Evolutionary conservation across 768 basidiomycete genomes (phyloP), one percentile per base, ranked within the genome.

Genomic region (Candolleomyces aberdarensis): DNA sequence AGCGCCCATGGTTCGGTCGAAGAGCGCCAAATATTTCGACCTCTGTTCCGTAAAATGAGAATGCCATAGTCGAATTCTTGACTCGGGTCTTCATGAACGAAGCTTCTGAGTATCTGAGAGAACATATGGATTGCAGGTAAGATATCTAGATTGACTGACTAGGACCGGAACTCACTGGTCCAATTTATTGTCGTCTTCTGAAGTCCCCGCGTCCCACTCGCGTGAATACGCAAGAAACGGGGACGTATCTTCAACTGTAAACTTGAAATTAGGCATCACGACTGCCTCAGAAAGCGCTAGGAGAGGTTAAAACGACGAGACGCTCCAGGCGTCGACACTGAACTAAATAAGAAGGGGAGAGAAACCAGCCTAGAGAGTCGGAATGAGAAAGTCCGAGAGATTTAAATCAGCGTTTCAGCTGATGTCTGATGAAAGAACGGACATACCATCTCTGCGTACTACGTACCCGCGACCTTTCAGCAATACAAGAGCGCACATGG

Each of bases 1-100:
- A 85, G 7, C 57, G 63, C 0, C 84, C 82, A 63, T 84, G 82
- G 59, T 83, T 83, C 4, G 56, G 43, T n/a, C 83, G 73, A 53
- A 79, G 78, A 2, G 82, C 78, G 9, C 85, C 85, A 61, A 75
- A 84, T 8, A 85, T 67, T 71, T 76, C 76, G n/a, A 85, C 67
- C 5, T 72, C 76, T 11, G 78, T 82, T 13, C 84, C 84, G 54
- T 80, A 80, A 72, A 84, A 85, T 20, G 66, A 60, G 63, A 85
- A 78, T 0, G 73, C 73, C 11, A 72, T 75, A 26, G 64, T 62
- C 5, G 78, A 78, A 10, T 71, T 67, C 3, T 32, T 41, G 5
- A 36, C 65, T 19, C 74, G 69, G 5, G 81, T 80, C 7, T 61
- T 69, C 61, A 72, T 77, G 58, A 78, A 82, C 39, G 75, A 78